phyloP scores from a whole-genome alignment of 2,329 filamentous ascomycete genomes.

The Arachnomyces sp. region DNA sequence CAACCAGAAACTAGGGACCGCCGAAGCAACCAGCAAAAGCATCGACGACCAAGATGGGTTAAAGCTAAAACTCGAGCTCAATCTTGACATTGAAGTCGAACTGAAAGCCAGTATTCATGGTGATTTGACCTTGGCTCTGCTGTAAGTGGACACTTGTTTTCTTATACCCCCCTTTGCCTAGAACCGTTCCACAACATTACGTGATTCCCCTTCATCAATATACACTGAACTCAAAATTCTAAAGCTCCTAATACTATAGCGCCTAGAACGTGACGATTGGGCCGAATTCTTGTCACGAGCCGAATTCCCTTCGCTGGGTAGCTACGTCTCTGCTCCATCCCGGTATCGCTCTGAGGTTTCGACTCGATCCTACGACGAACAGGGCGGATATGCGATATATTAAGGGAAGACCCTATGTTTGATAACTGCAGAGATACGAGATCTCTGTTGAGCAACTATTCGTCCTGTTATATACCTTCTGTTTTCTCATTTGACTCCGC shows the following conservation, averaged over 20 bases:
- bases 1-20: conserved; percentile 32
- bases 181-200: conserved; percentile 1
- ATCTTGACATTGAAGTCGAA: conserved; percentile 56
- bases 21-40: conserved; percentile 21
- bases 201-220: neutral
- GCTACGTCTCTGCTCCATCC: too few relatives aligned
- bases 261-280: conserved; percentile 3
- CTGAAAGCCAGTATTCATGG: conserved; percentile 60
- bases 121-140: conserved; percentile 50
- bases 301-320: too few relatives aligned
- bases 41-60: conserved; percentile 38
- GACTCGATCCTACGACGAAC: too few relatives aligned
- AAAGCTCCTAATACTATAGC: conserved; percentile 3
- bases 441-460: too few relatives aligned
- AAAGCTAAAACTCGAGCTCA: conserved; percentile 51
- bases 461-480: too few relatives aligned
- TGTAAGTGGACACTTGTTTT: conserved; percentile 28
- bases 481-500: too few relatives aligned
- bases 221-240: conserved; percentile 2
- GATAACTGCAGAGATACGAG: too few relatives aligned
- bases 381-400: too few relatives aligned
- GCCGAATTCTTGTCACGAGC: neutral
- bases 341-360: too few relatives aligned
- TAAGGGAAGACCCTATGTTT: too few relatives aligned
- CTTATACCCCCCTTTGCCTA: conserved; percentile 2